phyloP scores from a whole-genome alignment of 768 basidiomycete genomes.

The Psilocybe sp. region DNA sequence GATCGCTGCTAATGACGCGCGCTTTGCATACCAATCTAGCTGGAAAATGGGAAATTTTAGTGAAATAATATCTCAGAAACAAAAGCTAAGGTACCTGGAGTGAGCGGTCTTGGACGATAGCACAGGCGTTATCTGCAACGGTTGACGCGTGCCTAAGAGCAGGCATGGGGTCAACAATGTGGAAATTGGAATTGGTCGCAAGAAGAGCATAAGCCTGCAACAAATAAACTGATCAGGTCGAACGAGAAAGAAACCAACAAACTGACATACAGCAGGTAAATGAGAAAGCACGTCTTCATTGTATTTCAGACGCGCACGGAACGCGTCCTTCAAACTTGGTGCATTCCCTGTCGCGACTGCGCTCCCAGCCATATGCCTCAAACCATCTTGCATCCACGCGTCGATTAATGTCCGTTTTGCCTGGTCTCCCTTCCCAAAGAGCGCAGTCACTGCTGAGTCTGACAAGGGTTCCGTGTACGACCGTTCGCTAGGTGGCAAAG shows the following conservation, averaged over 20 bases:
- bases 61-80: neutral
- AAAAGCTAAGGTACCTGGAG: conserved; percentile 46
- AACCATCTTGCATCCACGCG: conserved; percentile 75
- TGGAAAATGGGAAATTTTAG: conserved; percentile 22
- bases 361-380: conserved; percentile 41
- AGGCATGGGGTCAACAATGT: conserved; percentile 57
- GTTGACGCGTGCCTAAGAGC: conserved; percentile 56
- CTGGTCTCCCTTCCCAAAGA: conserved; percentile 70
- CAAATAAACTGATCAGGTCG: neutral
- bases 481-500: conserved; percentile 42
- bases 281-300: conserved; percentile 66
- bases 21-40: conserved; percentile 71
- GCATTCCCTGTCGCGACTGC: conserved; percentile 6
- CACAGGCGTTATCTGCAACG: conserved; percentile 73
- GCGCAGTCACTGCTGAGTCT: conserved; percentile 64
- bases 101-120: conserved; percentile 48
- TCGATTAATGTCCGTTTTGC: conserved; percentile 62
- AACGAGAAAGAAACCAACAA: neutral
- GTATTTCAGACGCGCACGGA: conserved; percentile 54
- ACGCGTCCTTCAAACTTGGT: conserved; percentile 43
- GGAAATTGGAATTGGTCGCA: conserved; percentile 44
- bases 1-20: conserved; percentile 61
- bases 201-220: conserved; percentile 71
- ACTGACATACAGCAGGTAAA: conserved; percentile 60
- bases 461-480: conserved; percentile 49